Conservation (phyloP, 139 green algal species). For the Chlamydomonas eustigma region DNA sequence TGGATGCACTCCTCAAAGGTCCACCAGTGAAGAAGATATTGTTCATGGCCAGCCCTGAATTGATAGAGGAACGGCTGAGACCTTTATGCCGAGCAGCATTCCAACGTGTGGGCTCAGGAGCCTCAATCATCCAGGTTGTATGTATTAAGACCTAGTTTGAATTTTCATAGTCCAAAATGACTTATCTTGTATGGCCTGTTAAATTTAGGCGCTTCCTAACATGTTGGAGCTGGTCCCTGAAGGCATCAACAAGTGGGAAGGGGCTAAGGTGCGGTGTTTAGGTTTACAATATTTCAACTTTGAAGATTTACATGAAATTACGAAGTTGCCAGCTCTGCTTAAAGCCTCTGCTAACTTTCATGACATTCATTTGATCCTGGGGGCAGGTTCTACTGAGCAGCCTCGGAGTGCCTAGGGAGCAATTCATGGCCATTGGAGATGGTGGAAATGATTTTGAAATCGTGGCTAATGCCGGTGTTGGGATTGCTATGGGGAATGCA, state of each 20-base stretch:
- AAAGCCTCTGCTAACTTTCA: too few species aligned
- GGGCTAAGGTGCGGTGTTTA: slow-evolving; percentile 41
- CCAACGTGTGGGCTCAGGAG: not conserved
- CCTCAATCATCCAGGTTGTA: slow-evolving; percentile 28
- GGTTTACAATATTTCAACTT: too few species aligned
- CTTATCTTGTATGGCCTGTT: not conserved
- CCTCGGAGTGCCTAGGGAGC: slow-evolving; percentile 30
- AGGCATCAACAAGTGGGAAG: slow-evolving; percentile 84
- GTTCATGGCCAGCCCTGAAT: slow-evolving; percentile 64
- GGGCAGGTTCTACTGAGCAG: slow-evolving; percentile 46
- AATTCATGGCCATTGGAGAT: slow-evolving; percentile 88
- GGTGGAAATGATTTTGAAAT: slow-evolving; percentile 88
- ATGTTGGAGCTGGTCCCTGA: slow-evolving; percentile 93
- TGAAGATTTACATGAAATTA: too few species aligned
- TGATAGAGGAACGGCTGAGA: not conserved
- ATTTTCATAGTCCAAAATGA: not conserved
- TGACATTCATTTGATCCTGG: not conserved
- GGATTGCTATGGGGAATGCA: slow-evolving; percentile 95
- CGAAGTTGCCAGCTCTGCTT: too few species aligned
- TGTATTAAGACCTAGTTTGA: not conserved
- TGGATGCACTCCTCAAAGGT: slow-evolving; percentile 45
- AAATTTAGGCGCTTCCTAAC: slow-evolving; percentile 78
- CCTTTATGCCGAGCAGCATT: not conserved
- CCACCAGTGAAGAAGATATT: slow-evolving; percentile 81
- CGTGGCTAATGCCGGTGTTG: slow-evolving; percentile 68